Conservation (phyloP, 306 rosid genomes). For the Alnus rubra region DNA sequence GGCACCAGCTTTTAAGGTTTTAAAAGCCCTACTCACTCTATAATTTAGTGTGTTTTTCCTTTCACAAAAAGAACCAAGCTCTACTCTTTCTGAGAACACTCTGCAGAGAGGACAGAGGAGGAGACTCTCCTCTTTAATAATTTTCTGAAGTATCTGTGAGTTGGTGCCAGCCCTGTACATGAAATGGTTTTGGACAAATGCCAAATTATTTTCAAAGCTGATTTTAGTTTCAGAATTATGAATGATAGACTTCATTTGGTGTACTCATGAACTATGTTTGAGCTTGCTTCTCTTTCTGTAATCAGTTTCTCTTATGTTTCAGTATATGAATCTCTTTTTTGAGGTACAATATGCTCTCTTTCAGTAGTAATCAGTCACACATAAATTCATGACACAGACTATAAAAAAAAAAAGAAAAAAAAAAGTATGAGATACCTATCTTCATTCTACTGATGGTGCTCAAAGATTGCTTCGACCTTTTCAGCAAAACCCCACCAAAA, state of each 20-base stretch:
- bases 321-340: not conserved
- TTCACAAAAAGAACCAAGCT: not conserved
- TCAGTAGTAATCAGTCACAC: not conserved
- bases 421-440: not conserved
- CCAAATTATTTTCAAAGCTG: not conserved
- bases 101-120: not conserved
- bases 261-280: not conserved
- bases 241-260: not conserved
- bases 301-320: not conserved
- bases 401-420: not conserved
- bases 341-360: too few relatives aligned
- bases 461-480: constrained; percentile 6
- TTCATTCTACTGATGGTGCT: constrained; percentile 13
- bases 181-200: not conserved
- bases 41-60: not conserved
- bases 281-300: not conserved
- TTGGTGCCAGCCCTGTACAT: not conserved
- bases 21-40: not conserved
- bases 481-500: not conserved
- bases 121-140: not conserved
- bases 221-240: too few relatives aligned
- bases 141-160: not conserved
- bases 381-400: not conserved
- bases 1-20: not conserved
- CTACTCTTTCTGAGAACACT: not conserved